Conservation (phyloP, 1,284 basidiomycete species). For the Mixia osmundae region DNA sequence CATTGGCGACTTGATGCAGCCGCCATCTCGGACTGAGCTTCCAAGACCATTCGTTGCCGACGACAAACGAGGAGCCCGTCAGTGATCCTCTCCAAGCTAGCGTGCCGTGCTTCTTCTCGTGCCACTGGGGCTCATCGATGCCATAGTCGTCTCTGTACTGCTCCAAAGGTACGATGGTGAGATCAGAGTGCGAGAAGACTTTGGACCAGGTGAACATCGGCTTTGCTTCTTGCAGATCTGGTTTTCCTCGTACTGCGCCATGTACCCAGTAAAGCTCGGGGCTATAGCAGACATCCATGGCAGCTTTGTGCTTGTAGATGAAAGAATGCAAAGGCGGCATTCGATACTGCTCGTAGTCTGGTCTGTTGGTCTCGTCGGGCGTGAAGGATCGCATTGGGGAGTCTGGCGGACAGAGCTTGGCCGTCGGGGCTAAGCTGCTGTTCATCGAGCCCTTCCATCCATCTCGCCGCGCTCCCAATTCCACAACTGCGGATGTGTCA, state of each 20-base stretch:
- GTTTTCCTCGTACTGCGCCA: too few species aligned
- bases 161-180: constrained; percentile 27
- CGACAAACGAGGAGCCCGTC: constrained; percentile 12
- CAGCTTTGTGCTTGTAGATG: constrained; percentile 25
- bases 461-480: constrained; percentile 18
- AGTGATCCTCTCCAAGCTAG: constrained; percentile 11
- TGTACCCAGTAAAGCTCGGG: constrained; percentile 21
- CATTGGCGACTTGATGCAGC: constrained; percentile 16
- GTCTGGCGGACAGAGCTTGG: constrained; percentile 14
- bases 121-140: constrained; percentile 25
- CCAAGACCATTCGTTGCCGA: constrained; percentile 15
- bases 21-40: constrained; percentile 16
- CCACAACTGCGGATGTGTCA: too few species aligned
- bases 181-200: constrained; percentile 23
- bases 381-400: constrained; percentile 14
- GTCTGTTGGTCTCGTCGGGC: constrained; percentile 7
- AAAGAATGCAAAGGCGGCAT: too few species aligned
- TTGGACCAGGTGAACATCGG: constrained; percentile 20
- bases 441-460: too few species aligned
- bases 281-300: constrained; percentile 29
- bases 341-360: constrained; percentile 3
- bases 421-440: too few species aligned
- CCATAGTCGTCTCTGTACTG: constrained; percentile 22
- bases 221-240: too few species aligned
- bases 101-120: constrained; percentile 18